These are phyloP conservation scores for Solanum chmielewskii DNA, from an alignment of 257 asterid species.

Conservation along the genomic window DNA sequence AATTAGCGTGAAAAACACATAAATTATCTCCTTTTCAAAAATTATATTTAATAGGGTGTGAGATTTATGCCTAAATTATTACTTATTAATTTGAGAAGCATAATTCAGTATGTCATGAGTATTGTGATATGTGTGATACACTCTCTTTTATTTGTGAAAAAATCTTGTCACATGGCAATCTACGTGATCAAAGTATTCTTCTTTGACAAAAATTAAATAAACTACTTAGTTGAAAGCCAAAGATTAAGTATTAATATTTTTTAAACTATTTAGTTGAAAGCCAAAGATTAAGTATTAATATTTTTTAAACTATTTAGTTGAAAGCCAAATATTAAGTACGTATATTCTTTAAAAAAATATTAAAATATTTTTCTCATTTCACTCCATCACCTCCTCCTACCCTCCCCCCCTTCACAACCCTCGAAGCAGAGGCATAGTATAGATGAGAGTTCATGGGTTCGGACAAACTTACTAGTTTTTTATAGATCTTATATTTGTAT, in stretches of 20 bases:
- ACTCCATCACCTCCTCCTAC: background rate
- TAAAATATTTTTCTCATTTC: background rate
- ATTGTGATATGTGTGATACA: background rate
- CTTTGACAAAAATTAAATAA: too few species aligned
- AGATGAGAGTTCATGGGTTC: too few species aligned
- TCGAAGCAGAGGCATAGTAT: too few species aligned
- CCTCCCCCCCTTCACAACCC: too few species aligned
- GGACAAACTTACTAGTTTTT: too few species aligned
- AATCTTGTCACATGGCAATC: background rate
- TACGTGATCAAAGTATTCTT: background rate
- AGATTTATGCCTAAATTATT: background rate
- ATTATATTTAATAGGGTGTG: background rate
- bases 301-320: background rate
- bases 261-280: background rate
- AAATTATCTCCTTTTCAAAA: too few species aligned
- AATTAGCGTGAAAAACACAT: background rate
- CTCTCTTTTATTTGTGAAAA: too few species aligned
- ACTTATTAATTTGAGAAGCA: background rate
- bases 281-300: background rate
- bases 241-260: background rate
- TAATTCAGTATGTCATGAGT: too few species aligned
- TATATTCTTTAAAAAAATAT: too few species aligned
- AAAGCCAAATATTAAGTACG: background rate
- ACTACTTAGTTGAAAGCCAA: background rate
- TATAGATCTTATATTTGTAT: too few species aligned